Conservation (phyloP, 129 eudicot species). For the carrot (Daucus carota) region DH1_v3.0 NC_030387.2:29852501-29853000, state of each 20-base stretch:
- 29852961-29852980: constrained; percentile 53
- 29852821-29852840: constrained; percentile 78
- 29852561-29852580: constrained; percentile 59
- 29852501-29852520: constrained; percentile 34
- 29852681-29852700: constrained; percentile 72
- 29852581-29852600: constrained; percentile 53
- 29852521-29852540: constrained; percentile 49
- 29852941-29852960: constrained; percentile 77
- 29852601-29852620: constrained; percentile 29
- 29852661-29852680: constrained; percentile 94
- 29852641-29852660: constrained; percentile 78
- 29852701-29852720: constrained; percentile 34
- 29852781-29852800: background rate
- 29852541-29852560: constrained; percentile 70
- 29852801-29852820: constrained; percentile 33
- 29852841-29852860: constrained; percentile 82
- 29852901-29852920: constrained; percentile 67
- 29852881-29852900: constrained; percentile 47
- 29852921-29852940: constrained; percentile 69
- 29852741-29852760: background rate
- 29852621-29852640: constrained; percentile 41
- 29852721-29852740: background rate
- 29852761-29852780: background rate
- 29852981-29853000: constrained; percentile 95
- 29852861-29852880: constrained; percentile 39